Evolutionary conservation across 257 asterid genomes (phyloP).

Genomic region (Cruciata laevipes): DNA sequence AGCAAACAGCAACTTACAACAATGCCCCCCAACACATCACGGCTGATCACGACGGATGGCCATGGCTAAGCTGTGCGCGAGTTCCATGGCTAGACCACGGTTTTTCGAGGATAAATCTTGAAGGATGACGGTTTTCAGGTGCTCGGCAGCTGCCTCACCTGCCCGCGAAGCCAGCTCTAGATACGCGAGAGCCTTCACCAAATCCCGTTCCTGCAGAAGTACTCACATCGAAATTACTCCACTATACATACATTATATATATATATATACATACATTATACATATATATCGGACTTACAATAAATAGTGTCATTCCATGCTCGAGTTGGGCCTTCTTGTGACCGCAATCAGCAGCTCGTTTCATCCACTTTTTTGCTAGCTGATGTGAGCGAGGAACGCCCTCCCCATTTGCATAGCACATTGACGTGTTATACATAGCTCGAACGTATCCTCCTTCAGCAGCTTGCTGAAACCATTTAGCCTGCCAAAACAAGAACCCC

Average conservation of each 20-base stretch:
- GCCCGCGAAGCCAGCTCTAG: constrained; percentile 79
- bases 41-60: not conserved
- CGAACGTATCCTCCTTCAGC: constrained; percentile 94
- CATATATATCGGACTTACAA: constrained; percentile 37
- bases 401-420: constrained; percentile 75
- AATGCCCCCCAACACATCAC: too few relatives aligned
- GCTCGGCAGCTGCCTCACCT: constrained; percentile 74
- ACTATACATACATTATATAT: not conserved
- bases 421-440: constrained; percentile 85
- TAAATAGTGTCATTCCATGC: constrained; percentile 72
- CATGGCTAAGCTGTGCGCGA: constrained; percentile 32
- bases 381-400: constrained; percentile 57
- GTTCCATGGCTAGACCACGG: constrained; percentile 53
- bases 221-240: not conserved
- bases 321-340: constrained; percentile 89
- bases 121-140: constrained; percentile 55
- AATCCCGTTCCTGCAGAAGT: constrained; percentile 71
- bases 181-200: constrained; percentile 89
- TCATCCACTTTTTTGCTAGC: constrained; percentile 90
- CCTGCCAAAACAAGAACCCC: constrained; percentile 35
- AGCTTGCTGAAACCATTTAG: constrained; percentile 72
- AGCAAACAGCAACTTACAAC: not conserved
- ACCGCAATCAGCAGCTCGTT: constrained; percentile 86
- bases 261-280: not conserved
- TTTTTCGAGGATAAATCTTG: constrained; percentile 53